Evolutionary conservation across 2,329 filamentous ascomycete genomes (phyloP).

Genomic region (Penicillium sp.): DNA sequence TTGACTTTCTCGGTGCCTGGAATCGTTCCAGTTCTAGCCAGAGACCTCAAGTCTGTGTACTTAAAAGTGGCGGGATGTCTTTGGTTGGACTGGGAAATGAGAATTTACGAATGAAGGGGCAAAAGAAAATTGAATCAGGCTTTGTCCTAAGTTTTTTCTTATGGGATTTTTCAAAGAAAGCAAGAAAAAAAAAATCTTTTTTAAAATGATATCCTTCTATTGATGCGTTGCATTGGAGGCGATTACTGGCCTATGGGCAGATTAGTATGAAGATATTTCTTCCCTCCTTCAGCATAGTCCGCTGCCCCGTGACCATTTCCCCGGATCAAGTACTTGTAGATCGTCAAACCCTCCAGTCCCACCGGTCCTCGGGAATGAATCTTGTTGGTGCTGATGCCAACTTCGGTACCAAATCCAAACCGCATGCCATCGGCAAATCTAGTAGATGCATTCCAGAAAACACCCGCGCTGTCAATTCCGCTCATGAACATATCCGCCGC

Average conservation of each 20-base stretch:
- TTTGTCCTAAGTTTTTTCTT: constrained; percentile 30
- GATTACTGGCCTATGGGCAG: constrained; percentile 34
- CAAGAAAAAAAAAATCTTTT: constrained; percentile 18
- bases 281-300: constrained; percentile 58
- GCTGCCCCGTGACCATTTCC: constrained; percentile 80
- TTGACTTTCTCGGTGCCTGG: constrained; percentile 17
- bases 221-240: neutral
- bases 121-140: constrained; percentile 32
- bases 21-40: constrained; percentile 20
- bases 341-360: constrained; percentile 88
- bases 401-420: constrained; percentile 96
- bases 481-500: constrained; percentile 81
- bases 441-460: constrained; percentile 96
- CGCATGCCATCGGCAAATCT: constrained; percentile 95
- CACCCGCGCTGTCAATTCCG: constrained; percentile 82
- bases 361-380: constrained; percentile 93
- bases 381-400: constrained; percentile 98
- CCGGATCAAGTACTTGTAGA: constrained; percentile 92
- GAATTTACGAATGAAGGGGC: constrained; percentile 27
- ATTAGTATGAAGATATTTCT: constrained; percentile 57
- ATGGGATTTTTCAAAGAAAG: constrained; percentile 25
- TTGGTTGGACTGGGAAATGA: constrained; percentile 23
- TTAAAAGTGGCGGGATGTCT: constrained; percentile 22
- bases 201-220: constrained; percentile 1
- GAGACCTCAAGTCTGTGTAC: constrained; percentile 27